phyloP scores from a whole-genome alignment of 768 basidiomycete species.

The Coprinopsis sp. region DNA sequence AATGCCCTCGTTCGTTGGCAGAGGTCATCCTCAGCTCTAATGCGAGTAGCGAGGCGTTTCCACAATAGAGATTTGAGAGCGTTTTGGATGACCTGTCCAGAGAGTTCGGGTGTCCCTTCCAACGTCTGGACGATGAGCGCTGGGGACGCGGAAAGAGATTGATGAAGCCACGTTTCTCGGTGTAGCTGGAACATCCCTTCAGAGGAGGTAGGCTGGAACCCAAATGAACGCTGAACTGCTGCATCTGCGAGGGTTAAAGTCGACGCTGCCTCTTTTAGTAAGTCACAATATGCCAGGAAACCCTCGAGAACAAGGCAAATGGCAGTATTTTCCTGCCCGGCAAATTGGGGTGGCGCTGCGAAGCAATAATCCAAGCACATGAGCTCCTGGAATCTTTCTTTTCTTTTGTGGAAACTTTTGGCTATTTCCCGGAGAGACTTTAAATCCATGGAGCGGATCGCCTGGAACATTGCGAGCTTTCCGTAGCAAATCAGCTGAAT shows the following conservation, averaged over 20 bases:
- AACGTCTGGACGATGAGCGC: background rate
- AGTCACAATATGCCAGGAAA: constrained; percentile 33
- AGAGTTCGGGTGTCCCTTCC: constrained; percentile 3
- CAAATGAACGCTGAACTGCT: constrained; percentile 30
- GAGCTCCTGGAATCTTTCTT: constrained; percentile 30
- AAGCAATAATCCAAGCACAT: constrained; percentile 43
- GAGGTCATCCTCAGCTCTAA: constrained; percentile 11
- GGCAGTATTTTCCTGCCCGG: constrained; percentile 18
- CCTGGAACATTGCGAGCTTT: constrained; percentile 18
- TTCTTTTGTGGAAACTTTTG: constrained; percentile 21
- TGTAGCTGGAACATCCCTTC: constrained; percentile 27
- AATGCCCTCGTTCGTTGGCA: constrained; percentile 13
- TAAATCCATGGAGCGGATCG: constrained; percentile 13
- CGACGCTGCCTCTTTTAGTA: constrained; percentile 25
- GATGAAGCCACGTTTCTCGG: constrained; percentile 4
- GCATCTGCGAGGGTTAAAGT: constrained; percentile 22
- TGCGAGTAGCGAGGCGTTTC: constrained; percentile 7
- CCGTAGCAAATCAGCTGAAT: background rate
- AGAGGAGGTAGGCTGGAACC: constrained; percentile 19
- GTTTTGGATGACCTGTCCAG: background rate
- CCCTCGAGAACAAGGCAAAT: constrained; percentile 25
- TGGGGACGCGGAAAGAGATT: background rate
- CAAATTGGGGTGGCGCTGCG: constrained; percentile 20
- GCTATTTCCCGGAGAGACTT: constrained; percentile 28
- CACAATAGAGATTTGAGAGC: background rate